Evolutionary conservation across 2,329 filamentous ascomycete genomes (phyloP).

Genomic region (Ophiosphaerella herpotricha): DNA sequence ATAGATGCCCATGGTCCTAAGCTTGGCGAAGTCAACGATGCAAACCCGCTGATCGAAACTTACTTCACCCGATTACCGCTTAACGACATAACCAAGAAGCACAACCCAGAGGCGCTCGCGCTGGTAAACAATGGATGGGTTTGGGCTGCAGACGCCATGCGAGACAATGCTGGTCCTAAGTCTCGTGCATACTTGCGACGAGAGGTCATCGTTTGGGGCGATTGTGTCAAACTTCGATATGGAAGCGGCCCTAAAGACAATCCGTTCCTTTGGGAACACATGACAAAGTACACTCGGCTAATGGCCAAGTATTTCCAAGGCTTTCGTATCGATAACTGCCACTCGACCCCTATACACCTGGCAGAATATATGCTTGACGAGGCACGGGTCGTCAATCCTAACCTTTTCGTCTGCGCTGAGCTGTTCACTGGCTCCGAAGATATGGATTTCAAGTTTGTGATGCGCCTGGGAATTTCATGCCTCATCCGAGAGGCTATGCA

Average conservation of each 20-base stretch:
- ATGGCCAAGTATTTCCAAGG: constrained; percentile 95
- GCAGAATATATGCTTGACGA: constrained; percentile 94
- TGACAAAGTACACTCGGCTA: constrained; percentile 88
- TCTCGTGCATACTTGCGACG: constrained; percentile 93
- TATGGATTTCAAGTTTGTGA: constrained; percentile 95
- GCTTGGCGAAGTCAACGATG: constrained; percentile 74
- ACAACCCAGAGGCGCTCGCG: constrained; percentile 75
- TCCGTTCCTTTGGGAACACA: constrained; percentile 93
- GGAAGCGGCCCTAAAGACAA: constrained; percentile 80
- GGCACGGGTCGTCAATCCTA: constrained; percentile 83
- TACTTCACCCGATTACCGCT: constrained; percentile 90
- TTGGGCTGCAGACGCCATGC: constrained; percentile 93
- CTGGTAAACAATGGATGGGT: constrained; percentile 98
- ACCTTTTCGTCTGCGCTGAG: constrained; percentile 91
- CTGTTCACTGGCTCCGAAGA: constrained; percentile 95
- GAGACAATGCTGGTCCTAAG: constrained; percentile 88
- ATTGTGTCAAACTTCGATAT: constrained; percentile 96
- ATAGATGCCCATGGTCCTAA: constrained; percentile 92
- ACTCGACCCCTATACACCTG: constrained; percentile 92
- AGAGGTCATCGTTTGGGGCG: constrained; percentile 97
- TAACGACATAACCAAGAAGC: constrained; percentile 77
- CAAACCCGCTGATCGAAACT: constrained; percentile 84
- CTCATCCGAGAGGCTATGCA: constrained; percentile 98
- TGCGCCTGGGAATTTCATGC: constrained; percentile 85
- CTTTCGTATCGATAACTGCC: constrained; percentile 96